Evolutionary conservation across 768 basidiomycete genomes (phyloP).

Genomic region (Trametes cingulata): DNA sequence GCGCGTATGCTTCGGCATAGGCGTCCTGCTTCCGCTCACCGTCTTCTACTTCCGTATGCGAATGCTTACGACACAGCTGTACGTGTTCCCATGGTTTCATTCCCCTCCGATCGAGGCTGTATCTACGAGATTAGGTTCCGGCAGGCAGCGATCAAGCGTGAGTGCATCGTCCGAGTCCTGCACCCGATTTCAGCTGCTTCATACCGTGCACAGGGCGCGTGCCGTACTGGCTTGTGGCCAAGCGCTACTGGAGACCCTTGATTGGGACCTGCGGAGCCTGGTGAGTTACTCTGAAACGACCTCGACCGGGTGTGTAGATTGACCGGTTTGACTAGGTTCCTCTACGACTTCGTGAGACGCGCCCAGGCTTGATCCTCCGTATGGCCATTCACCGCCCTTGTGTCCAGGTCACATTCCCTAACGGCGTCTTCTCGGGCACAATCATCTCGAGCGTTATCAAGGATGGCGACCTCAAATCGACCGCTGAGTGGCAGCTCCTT

Average conservation of each 20-base stretch:
- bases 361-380: neutral
- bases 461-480: conserved; percentile 52
- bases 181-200: neutral
- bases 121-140: conserved; percentile 34
- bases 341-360: conserved; percentile 62
- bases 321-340: conserved; percentile 45
- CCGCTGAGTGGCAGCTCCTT: conserved; percentile 71
- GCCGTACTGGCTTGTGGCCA: conserved; percentile 61
- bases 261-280: conserved; percentile 77
- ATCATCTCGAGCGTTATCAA: conserved; percentile 70
- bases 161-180: conserved; percentile 19
- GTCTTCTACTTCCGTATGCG: conserved; percentile 74
- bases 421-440: conserved; percentile 66
- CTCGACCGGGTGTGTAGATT: neutral
- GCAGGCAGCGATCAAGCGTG: conserved; percentile 65
- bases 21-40: conserved; percentile 59
- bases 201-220: conserved; percentile 42
- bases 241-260: conserved; percentile 65
- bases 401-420: conserved; percentile 66
- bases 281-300: conserved; percentile 34
- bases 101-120: neutral
- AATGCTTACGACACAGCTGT: conserved; percentile 70
- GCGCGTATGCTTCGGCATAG: conserved; percentile 67
- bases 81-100: conserved; percentile 6
- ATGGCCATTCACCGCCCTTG: neutral